Conservation (phyloP, 2,329 filamentous ascomycete genomes). For the Plenodomus lindquistii region DNA sequence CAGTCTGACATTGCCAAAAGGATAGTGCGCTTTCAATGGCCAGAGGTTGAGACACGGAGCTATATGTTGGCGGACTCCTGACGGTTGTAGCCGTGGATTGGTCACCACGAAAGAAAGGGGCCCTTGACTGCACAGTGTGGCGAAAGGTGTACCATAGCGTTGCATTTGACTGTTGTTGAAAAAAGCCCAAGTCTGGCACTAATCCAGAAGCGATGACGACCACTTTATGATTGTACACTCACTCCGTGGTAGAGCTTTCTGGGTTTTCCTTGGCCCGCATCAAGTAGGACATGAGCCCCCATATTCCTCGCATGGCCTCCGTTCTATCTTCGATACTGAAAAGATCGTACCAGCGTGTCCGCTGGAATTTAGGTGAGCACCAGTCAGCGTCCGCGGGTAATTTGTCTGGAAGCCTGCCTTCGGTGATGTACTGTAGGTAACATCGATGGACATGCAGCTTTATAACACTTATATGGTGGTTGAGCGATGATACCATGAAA, state of each 20-base stretch:
- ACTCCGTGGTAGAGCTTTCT: not conserved
- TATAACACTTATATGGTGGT: slow-evolving; percentile 64
- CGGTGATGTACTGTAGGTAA: slow-evolving; percentile 60
- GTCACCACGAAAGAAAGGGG: not conserved
- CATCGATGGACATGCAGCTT: slow-evolving; percentile 60
- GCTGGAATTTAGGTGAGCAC: slow-evolving; percentile 57
- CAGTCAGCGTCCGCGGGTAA: slow-evolving; percentile 44
- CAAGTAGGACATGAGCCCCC: slow-evolving; percentile 61
- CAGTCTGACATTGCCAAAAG: too few species aligned
- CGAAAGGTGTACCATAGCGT: not conserved
- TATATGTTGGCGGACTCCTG: too few species aligned
- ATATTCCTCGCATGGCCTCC: slow-evolving; percentile 60
- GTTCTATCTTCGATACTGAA: slow-evolving; percentile 58
- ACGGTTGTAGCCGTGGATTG: too few species aligned
- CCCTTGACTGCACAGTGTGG: not conserved
- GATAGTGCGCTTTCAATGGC: too few species aligned
- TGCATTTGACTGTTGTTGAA: not conserved
- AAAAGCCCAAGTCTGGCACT: not conserved
- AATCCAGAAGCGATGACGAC: not conserved
- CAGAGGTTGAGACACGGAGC: too few species aligned
- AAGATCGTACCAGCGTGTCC: slow-evolving; percentile 64
- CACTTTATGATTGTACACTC: not conserved
- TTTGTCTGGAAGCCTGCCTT: slow-evolving; percentile 42
- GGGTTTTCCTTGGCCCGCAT: slow-evolving; percentile 30
- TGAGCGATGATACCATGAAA: slow-evolving; percentile 64